Base-by-base conservation (phyloP, 2,329 filamentous ascomycete genomes). In the Venturia effusa region DNA sequence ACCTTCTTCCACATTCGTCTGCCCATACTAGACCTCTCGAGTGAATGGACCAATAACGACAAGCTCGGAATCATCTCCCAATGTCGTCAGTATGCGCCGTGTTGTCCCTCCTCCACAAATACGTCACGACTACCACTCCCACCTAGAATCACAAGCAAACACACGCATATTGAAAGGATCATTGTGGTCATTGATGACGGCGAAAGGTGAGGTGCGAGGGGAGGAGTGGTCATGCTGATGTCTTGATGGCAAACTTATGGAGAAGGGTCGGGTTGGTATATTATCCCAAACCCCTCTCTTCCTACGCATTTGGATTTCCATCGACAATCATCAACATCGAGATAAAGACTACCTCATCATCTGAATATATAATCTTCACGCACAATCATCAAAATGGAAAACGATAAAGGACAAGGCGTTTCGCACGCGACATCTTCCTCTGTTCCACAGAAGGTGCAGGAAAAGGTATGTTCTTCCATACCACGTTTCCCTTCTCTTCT, bases 381-480 rank as follows among this genome's bases (percentile, higher is more conserved):
- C 27, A 10, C 22, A 40, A 51, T 54, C 61, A 61, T 62, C 51
- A 66, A 54, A 41, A 70, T 70, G 70, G 66, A 71, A 64, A 75
- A 74, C 72, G 68, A 74, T 51, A 66, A 69, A 43, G 75, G 75
- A 61, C 76, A 77, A 68, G 76, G 75, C 66, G 70, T 72, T 40
- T 78, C 76, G 55, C 76, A 79, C 71, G 76, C 77, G 62, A 69
- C 65, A 13, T 70, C 75, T 61, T 77, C 75, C 39, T 72, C 73
- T 13, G 74, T 78, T 10, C 76, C 76, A 27, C 68, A 71, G 19
- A 73, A 70, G 51, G 68, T 75, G 2, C 76, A 78, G 61, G 70
- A 79, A 66, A 57, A 57, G 27, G 51, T 57, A 57, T 3, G 3
- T 55, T 24, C 4, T 6, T 51, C 11, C 10, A 6, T 13, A 24